A percentile compares a stretch with the other conserved stretches of the same genome.
phyloP scores from a whole-genome alignment of 495 filamentous ascomycete genomes.

The Aspergillus bertholletiae region DNA sequence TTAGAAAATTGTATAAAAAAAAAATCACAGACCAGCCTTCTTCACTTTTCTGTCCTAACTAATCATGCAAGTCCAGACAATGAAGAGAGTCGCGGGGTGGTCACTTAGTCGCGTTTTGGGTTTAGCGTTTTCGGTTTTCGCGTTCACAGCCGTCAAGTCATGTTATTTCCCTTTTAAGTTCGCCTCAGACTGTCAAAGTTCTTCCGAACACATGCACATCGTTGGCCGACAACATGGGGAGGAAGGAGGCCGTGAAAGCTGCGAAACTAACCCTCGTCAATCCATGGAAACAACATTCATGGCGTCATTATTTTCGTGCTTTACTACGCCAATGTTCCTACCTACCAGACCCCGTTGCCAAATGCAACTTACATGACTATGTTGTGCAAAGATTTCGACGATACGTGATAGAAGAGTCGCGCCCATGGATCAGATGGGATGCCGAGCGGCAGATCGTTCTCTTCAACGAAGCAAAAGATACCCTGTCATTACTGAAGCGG shows the following conservation, averaged over 20 bases:
- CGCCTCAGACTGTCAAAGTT: not conserved
- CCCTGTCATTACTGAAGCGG: conserved; percentile 40
- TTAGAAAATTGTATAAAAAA: not conserved
- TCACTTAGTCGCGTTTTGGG: conserved; percentile 23
- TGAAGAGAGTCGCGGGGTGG: conserved; percentile 25
- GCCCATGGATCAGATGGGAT: conserved; percentile 4
- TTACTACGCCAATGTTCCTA: conserved; percentile 83
- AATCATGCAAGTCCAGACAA: not conserved
- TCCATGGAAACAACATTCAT: conserved; percentile 21
- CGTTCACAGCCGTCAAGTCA: conserved; percentile 4
- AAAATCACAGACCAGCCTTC: not conserved
- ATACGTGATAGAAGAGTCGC: conserved; percentile 6
- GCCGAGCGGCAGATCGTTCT: conserved; percentile 12
- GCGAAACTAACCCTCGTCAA: not conserved
- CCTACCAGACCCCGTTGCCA: conserved; percentile 70
- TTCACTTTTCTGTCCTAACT: not conserved
- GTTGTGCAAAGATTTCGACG: conserved; percentile 56
- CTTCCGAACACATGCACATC: not conserved
- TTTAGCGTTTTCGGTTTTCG: conserved; percentile 24
- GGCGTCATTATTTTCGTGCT: conserved; percentile 67
- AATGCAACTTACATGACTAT: conserved; percentile 53
- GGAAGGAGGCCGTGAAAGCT: not conserved
- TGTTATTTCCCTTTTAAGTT: not conserved
- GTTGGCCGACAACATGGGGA: not conserved
- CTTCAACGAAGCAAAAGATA: conserved; percentile 21